Evolutionary conservation across 2,329 filamentous ascomycete genomes (phyloP).

Genomic region (Penicillium brevicompactum): DNA sequence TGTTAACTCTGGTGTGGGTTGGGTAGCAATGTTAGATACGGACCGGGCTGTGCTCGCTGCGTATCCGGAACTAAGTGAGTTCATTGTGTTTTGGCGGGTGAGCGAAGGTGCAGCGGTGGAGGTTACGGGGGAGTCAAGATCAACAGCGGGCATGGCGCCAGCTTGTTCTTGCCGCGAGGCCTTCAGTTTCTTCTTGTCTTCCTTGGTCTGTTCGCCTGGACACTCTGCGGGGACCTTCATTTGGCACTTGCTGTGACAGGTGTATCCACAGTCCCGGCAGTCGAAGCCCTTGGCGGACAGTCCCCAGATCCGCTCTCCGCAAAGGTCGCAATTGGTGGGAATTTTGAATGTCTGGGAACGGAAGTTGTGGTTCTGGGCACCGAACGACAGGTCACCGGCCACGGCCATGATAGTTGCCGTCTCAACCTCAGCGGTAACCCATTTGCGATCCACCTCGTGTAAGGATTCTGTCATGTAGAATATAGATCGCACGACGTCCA

Average conservation of each 20-base stretch:
- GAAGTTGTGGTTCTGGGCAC: conserved; percentile 95
- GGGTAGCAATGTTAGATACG: conserved; percentile 61
- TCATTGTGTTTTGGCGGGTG: conserved; percentile 83
- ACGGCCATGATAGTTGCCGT: conserved; percentile 87
- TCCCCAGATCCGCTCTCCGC: conserved; percentile 95
- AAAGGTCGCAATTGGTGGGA: conserved; percentile 96
- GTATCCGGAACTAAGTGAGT: conserved; percentile 85
- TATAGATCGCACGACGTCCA: conserved; percentile 78
- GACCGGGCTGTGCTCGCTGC: conserved; percentile 77
- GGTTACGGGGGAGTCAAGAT: conserved; percentile 36
- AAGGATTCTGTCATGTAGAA: conserved; percentile 83
- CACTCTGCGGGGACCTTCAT: conserved; percentile 98
- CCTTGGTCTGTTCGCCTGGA: conserved; percentile 89
- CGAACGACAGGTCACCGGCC: conserved; percentile 89
- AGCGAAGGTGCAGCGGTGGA: conserved; percentile 67
- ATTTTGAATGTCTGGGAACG: conserved; percentile 99
- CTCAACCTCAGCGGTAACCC: conserved; percentile 88
- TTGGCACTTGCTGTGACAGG: conserved; percentile 97
- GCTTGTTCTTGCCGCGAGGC: conserved; percentile 78
- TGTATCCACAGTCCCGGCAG: conserved; percentile 95
- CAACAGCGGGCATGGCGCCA: conserved; percentile 53
- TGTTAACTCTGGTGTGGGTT: conserved; percentile 55
- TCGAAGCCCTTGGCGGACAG: conserved; percentile 95
- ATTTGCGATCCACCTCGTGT: conserved; percentile 80
- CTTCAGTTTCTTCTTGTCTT: conserved; percentile 94